Evolutionary conservation across 805 yeast genomes (phyloP).

Genomic region (Metschnikowia cerradonensis): DNA sequence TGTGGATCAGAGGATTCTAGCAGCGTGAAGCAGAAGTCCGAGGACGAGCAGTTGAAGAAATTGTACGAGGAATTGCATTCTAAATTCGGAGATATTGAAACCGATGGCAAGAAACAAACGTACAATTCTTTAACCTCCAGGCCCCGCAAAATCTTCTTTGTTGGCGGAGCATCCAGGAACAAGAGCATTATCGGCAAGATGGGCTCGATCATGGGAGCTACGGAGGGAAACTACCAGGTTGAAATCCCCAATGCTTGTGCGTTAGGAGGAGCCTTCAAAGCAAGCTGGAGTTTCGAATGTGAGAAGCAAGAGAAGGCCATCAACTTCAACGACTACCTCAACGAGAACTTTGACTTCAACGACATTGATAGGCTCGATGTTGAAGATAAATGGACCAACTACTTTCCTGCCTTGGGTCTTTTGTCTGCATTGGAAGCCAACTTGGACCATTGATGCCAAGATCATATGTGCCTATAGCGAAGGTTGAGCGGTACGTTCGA

Average conservation of each 20-base stretch:
- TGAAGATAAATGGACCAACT: constrained; percentile 45
- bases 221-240: constrained; percentile 60
- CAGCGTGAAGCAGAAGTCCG: constrained; percentile 1
- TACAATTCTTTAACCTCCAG: constrained; percentile 41
- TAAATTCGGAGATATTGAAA: constrained; percentile 40
- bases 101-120: constrained; percentile 49
- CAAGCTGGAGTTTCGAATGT: constrained; percentile 60
- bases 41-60: constrained; percentile 7
- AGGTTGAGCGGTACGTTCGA: not conserved
- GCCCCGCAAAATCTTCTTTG: constrained; percentile 73
- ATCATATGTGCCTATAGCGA: not conserved
- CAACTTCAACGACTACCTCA: constrained; percentile 41
- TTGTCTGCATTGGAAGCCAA: constrained; percentile 43
- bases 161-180: constrained; percentile 85
- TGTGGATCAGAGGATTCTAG: constrained; percentile 23
- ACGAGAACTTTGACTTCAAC: constrained; percentile 38
- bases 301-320: constrained; percentile 32
- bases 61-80: constrained; percentile 25
- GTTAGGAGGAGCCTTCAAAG: constrained; percentile 83
- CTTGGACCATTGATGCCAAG: constrained; percentile 7
- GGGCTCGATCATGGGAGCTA: constrained; percentile 66
- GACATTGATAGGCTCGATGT: constrained; percentile 41
- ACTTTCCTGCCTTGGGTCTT: constrained; percentile 50
- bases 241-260: constrained; percentile 91
- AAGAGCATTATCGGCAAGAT: constrained; percentile 61